Conservation (phyloP, 148 eudicot genomes). For the Vaccinium vitisidaea region DNA sequence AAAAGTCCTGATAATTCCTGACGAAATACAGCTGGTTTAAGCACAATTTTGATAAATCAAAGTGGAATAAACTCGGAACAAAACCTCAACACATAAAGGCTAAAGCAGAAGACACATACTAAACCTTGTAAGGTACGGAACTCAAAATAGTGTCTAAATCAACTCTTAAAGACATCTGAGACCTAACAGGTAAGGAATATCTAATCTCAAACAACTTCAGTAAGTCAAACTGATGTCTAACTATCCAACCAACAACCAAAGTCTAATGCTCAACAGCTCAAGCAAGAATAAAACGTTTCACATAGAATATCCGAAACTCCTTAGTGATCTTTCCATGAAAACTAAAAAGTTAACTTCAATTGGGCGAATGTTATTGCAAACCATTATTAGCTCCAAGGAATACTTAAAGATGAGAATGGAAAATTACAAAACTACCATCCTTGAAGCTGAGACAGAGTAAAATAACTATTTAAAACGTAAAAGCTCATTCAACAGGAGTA, state of each 20-base stretch:
- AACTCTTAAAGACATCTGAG: not conserved
- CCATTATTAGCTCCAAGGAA: not conserved
- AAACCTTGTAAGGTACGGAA: not conserved
- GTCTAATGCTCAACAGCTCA: not conserved
- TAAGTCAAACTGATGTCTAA: not conserved
- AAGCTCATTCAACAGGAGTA: not conserved
- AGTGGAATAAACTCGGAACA: not conserved
- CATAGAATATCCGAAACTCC: not conserved
- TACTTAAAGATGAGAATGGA: not conserved
- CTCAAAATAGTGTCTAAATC: not conserved
- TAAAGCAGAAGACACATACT: slow-evolving; percentile 2
- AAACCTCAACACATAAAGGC: not conserved
- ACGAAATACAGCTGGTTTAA: not conserved
- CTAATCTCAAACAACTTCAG: too few species aligned
- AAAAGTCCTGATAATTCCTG: not conserved
- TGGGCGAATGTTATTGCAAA: not conserved
- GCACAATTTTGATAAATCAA: not conserved
- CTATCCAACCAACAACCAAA: not conserved
- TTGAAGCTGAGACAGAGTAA: not conserved
- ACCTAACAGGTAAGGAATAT: too few species aligned
- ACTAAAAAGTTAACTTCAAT: not conserved
- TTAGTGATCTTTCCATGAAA: not conserved
- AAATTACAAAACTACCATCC: not conserved
- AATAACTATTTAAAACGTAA: not conserved
- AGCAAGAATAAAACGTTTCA: not conserved